A percentile compares a stretch with the other conserved stretches of the same genome.
Evolutionary conservation across 1,139 yeast species (phyloP).

Genomic region (Magnusiomyces ingens): DNA sequence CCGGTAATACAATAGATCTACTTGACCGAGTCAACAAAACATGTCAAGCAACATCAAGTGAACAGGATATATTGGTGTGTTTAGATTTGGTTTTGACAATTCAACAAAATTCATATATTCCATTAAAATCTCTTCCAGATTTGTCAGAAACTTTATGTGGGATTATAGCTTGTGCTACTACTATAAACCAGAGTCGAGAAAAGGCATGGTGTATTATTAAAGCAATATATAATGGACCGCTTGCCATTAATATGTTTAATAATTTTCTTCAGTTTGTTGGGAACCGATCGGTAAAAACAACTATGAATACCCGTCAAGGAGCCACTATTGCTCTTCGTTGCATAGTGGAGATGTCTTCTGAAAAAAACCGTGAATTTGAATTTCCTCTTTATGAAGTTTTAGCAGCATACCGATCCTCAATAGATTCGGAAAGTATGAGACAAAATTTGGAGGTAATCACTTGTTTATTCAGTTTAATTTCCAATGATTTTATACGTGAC

Average conservation of each 20-base stretch:
- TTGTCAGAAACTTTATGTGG: slow-evolving; percentile 47
- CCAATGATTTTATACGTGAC: slow-evolving; percentile 20
- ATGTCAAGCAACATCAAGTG: slow-evolving; percentile 41
- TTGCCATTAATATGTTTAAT: slow-evolving; percentile 34
- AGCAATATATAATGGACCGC: slow-evolving; percentile 34
- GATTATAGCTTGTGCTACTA: slow-evolving; percentile 30
- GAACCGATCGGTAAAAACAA: slow-evolving; percentile 25
- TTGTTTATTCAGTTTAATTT: slow-evolving; percentile 23
- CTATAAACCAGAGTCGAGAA: slow-evolving; percentile 37
- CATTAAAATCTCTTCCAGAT: slow-evolving; percentile 36
- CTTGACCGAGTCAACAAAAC: slow-evolving; percentile 37
- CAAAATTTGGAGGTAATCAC: slow-evolving; percentile 27
- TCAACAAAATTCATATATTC: slow-evolving; percentile 44
- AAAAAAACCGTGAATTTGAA: slow-evolving; percentile 17
- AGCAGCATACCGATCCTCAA: slow-evolving; percentile 24
- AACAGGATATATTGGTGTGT: slow-evolving; percentile 38
- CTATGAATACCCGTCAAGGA: slow-evolving; percentile 44
- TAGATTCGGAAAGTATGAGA: slow-evolving; percentile 24
- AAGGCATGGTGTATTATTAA: slow-evolving; percentile 38
- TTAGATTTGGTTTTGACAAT: slow-evolving; percentile 44
- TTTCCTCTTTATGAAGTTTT: slow-evolving; percentile 25
- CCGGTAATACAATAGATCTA: slow-evolving; percentile 20
- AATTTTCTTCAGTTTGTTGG: slow-evolving; percentile 38
- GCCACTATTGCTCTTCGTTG: slow-evolving; percentile 36
- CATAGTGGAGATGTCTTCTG: slow-evolving; percentile 19